Conservation (phyloP, 768 basidiomycete genomes). For the Coprinopsis sp. region DNA sequence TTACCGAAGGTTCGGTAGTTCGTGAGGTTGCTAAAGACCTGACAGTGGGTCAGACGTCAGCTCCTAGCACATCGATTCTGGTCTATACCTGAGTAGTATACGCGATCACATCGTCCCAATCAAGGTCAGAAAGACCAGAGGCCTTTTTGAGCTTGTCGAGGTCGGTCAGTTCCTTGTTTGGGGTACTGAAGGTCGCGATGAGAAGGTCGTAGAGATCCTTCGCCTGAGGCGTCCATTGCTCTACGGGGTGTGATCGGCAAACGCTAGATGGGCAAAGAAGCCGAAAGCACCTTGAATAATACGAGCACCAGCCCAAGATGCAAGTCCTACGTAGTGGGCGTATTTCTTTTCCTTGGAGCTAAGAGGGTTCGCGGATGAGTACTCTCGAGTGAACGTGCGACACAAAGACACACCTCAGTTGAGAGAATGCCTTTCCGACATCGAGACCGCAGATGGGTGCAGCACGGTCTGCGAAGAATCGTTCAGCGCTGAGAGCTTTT, state of each 20-base stretch:
- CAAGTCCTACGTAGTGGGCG: constrained; percentile 63
- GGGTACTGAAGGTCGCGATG: constrained; percentile 60
- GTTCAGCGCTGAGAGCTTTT: constrained; percentile 40
- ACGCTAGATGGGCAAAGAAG: neutral
- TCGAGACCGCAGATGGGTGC: constrained; percentile 75
- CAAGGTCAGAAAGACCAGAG: constrained; percentile 49
- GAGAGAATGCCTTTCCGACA: constrained; percentile 63
- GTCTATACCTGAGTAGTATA: constrained; percentile 79
- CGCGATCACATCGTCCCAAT: constrained; percentile 68
- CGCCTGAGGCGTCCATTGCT: constrained; percentile 77
- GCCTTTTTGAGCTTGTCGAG: constrained; percentile 46
- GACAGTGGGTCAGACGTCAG: no score
- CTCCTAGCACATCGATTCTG: no score
- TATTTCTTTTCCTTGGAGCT: constrained; percentile 78
- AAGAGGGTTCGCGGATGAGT: constrained; percentile 8
- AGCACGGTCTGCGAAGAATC: constrained; percentile 69
- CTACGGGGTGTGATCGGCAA: constrained; percentile 28
- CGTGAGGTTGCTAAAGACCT: constrained; percentile 58
- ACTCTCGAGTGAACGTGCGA: neutral
- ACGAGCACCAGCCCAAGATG: constrained; percentile 80
- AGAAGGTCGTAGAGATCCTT: constrained; percentile 65
- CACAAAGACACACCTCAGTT: constrained; percentile 44
- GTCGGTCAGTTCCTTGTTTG: constrained; percentile 50
- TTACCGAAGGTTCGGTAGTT: constrained; percentile 84
- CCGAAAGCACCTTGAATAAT: constrained; percentile 57